phyloP scores from a whole-genome alignment of 257 asterid genomes.

The Primulina eburnea region DNA sequence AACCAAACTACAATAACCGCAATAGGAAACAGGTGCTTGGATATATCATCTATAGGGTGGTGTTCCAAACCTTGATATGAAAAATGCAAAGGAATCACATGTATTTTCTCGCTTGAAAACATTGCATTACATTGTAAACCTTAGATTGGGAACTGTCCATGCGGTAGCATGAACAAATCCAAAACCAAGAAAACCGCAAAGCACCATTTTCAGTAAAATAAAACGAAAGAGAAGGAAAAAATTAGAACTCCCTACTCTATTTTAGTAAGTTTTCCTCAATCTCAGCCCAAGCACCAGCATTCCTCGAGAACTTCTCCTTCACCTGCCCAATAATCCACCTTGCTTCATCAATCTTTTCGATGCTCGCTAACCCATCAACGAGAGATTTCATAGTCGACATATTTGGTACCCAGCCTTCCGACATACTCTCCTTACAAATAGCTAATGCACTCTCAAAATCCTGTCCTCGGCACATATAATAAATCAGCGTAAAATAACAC shows the following conservation, averaged over 20 bases:
- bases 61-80: too few relatives aligned
- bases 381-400: slow-evolving; percentile 63
- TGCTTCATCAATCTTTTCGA: slow-evolving; percentile 59
- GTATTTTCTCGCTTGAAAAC: too few relatives aligned
- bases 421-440: slow-evolving; percentile 48
- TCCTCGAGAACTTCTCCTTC: slow-evolving; percentile 52
- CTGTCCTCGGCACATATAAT: slow-evolving; percentile 50
- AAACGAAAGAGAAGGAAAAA: background rate
- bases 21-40: too few relatives aligned
- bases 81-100: too few relatives aligned
- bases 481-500: slow-evolving; percentile 61
- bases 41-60: too few relatives aligned
- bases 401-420: slow-evolving; percentile 68
- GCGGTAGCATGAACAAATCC: background rate
- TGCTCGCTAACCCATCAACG: slow-evolving; percentile 65
- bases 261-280: slow-evolving; percentile 60
- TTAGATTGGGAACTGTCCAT: background rate
- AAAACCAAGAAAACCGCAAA: too few relatives aligned
- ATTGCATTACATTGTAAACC: too few relatives aligned
- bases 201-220: too few relatives aligned
- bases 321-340: slow-evolving; percentile 47
- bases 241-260: slow-evolving; percentile 25
- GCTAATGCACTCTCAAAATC: slow-evolving; percentile 62
- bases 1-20: too few relatives aligned
- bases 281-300: slow-evolving; percentile 60